Base-by-base conservation (phyloP, 2,329 filamentous ascomycete genomes). In the Juglanconis juglandina region DNA sequence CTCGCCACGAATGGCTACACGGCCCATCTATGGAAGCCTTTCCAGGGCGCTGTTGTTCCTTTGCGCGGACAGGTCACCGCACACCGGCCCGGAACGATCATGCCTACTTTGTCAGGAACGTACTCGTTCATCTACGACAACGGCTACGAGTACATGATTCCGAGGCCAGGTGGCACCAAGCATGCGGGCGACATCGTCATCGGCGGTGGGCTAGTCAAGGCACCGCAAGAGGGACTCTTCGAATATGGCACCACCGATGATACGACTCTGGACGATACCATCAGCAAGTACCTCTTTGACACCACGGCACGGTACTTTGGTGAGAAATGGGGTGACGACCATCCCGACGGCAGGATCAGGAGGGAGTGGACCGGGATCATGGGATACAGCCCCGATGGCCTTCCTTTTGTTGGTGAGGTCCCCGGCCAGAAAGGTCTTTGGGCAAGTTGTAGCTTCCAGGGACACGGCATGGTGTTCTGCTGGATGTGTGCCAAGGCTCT, bases 131-230 rank as follows among this genome's bases (percentile, higher is more conserved):
- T 87, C 33, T 86, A 85, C 67, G 75, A 77, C 2, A 72, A 75
- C 32, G 84, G 86, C 0, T 89, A 87, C 67, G 87, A 90, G 62
- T 90, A 90, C 70, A 84, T 90, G 78, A 82, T 89, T 8, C 78
- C 82, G 1, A 77, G 84, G 1, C 80, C 81, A 0, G 70, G 75
- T n/a, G 77, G 77, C 0, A 75, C 77, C 3, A 65, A 63, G 17
- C 71, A 74, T 30, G 73, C 70, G 3, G 79, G 82, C 33, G 80
- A 84, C 59, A 80, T 89, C 34, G 72, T 89, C 35, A 86, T 89
- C 13, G 87, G 87, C 0, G 87, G 87, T 14, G 86, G 82, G 0
- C 69, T 84, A 5, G 74, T 70, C 0, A 74, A 74, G 50, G 72
- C 77, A 2, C 68, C 72, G 0, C 65, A 73, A 0, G 72, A 72